Percentiles rank a stretch among this genome's conserved stretches.
These are phyloP conservation scores for Aristolochia fimbriata DNA, from an alignment of 164 flowering plant genomes.

Conservation along the genomic window DNA sequence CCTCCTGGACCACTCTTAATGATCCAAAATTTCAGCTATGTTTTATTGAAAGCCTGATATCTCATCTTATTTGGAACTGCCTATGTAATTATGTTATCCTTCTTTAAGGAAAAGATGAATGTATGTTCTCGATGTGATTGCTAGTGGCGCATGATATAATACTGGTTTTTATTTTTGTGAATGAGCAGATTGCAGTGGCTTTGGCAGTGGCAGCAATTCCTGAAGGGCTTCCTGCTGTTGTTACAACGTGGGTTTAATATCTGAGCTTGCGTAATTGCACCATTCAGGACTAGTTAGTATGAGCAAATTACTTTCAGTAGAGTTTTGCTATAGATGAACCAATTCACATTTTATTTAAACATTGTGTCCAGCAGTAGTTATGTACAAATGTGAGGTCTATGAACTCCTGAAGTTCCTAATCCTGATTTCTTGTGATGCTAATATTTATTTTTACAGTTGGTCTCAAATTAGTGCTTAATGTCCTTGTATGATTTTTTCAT, in stretches of 20 bases:
- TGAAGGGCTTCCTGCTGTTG: slow-evolving; percentile 99
- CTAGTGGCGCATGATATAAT: not conserved
- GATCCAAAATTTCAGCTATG: not conserved
- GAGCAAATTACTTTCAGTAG: not conserved
- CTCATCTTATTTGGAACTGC: not conserved
- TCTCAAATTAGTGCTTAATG: too few relatives aligned
- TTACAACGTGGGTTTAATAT: slow-evolving; percentile 70
- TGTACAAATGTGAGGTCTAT: too few relatives aligned
- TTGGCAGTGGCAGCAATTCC: slow-evolving; percentile 99
- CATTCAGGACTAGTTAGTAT: not conserved
- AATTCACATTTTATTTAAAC: too few relatives aligned
- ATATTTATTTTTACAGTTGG: too few relatives aligned
- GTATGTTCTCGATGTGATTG: not conserved
- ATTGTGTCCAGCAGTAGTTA: too few relatives aligned
- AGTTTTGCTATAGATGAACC: too few relatives aligned
- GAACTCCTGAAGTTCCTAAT: too few relatives aligned
- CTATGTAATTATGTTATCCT: not conserved
- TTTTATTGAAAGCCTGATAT: not conserved
- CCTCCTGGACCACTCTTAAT: too few relatives aligned
- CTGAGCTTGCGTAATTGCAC: not conserved
- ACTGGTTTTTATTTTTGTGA: too few relatives aligned
- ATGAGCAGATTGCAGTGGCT: slow-evolving; percentile 87
- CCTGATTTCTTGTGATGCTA: too few relatives aligned
- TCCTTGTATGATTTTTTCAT: too few relatives aligned
- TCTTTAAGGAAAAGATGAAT: too few relatives aligned